Base-by-base conservation (phyloP, 2,329 filamentous ascomycete species). In the Microascus cirrosus region DNA sequence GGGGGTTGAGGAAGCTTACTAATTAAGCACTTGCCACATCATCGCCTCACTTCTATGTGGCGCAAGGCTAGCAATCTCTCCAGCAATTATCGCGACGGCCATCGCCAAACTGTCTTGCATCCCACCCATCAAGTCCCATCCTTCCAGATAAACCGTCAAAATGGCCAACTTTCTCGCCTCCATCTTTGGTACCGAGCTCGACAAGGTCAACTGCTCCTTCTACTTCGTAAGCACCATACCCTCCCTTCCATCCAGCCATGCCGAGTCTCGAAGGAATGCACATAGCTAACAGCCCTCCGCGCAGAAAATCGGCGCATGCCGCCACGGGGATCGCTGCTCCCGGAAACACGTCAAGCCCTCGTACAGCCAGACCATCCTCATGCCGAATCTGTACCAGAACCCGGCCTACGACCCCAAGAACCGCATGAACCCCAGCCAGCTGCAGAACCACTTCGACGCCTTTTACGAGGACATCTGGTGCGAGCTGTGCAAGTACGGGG, bases 391-490 rank as follows among this genome's bases (percentile, higher is more conserved):
- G 66, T 99, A 99, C 81, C 94, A 97, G 75, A 99, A 99, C 80
- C 94, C 94, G 12, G 90, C 91, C 62, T 95, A 95, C 83, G 92
- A 97, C 73, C 86, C 89, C 54, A 95, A 95, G 78, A 94, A 86
- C 80, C 94, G 92, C 77, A 96, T 99, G 89, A 96, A 95, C 76
- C 78, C 91, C 7, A 87, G 84, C 65, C 94, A 99, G 79, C 87
- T 97, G 71, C 93, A 96, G 75, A 96, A 96, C 78, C 94, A 99
- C 82, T 99, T 99, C 71, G 94, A 99, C 74, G 94, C 94, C 68
- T 99, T 99, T 74, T 99, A 99, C 80, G 94, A 99, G 78, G 94
- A 99, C 72, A 91, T 99, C 64, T 99, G 94, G 93, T 97, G 93
- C 77, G 94, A 99, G 82, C 90, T 99, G 79, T 97, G 94, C 86